A percentile compares a stretch with the other conserved stretches of the same genome.
phyloP scores from a whole-genome alignment of 805 yeast genomes.

The Spathaspora passalidarum region DNA sequence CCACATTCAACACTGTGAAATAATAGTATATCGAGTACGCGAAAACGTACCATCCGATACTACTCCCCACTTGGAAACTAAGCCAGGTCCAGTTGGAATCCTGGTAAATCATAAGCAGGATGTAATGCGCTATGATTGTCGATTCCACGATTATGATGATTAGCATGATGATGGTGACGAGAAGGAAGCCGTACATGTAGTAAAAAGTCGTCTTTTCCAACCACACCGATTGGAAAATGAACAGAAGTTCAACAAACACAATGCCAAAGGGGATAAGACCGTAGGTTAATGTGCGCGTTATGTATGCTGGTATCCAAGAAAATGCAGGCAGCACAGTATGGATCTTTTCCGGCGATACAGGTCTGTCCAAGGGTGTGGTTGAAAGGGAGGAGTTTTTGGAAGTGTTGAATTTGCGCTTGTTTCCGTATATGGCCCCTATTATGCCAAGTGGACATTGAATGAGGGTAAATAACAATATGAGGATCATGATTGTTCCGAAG shows the following conservation, averaged over 20 bases:
- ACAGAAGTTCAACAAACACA: slow-evolving; percentile 73
- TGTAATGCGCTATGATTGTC: slow-evolving; percentile 65
- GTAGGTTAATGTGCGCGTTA: slow-evolving; percentile 40
- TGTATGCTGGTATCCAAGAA: slow-evolving; percentile 16
- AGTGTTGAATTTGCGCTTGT: slow-evolving; percentile 16
- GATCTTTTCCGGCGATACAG: slow-evolving; percentile 1
- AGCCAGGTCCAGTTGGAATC: slow-evolving; percentile 82
- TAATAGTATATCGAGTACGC: slow-evolving; percentile 68
- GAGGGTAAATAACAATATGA: slow-evolving; percentile 57
- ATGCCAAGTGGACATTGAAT: slow-evolving; percentile 75
- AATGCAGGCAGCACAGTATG: not conserved
- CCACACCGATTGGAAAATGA: slow-evolving; percentile 76
- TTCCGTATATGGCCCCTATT: slow-evolving; percentile 63
- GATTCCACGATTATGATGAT: slow-evolving; percentile 66
- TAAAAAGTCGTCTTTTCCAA: slow-evolving; percentile 74
- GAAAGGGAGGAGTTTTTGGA: not conserved
- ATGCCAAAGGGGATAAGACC: slow-evolving; percentile 79
- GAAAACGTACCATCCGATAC: slow-evolving; percentile 70
- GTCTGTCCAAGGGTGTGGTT: not conserved
- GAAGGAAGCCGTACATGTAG: slow-evolving; percentile 75
- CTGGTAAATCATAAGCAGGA: slow-evolving; percentile 52
- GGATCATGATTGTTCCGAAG: slow-evolving; percentile 64
- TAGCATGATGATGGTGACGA: slow-evolving; percentile 57
- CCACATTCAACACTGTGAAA: slow-evolving; percentile 52
- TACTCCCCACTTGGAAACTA: slow-evolving; percentile 63